A percentile compares a stretch with the other conserved stretches of the same genome.
These are phyloP conservation scores for Penicillium salamii DNA, from an alignment of 495 filamentous ascomycete genomes.

Conservation along the genomic window DNA sequence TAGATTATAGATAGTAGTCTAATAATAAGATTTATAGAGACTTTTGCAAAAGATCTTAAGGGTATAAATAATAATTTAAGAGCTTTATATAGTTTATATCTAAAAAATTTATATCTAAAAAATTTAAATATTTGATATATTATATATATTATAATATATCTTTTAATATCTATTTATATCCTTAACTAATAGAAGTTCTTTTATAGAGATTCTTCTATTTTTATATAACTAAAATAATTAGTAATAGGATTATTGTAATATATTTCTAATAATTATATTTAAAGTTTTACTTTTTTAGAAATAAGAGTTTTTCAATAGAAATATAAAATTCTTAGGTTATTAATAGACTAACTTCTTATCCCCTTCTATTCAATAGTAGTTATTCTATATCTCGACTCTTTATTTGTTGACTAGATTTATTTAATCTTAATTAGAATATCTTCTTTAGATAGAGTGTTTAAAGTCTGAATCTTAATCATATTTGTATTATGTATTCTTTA, in stretches of 20 bases:
- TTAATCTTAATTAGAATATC: no score
- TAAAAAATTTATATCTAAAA: no score
- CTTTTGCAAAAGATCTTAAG: background rate
- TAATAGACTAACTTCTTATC: no score
- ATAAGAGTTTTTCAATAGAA: no score
- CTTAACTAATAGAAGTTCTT: background rate
- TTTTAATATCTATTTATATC: background rate
- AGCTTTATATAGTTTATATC: slow-evolving; percentile 12
- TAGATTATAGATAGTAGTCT: background rate
- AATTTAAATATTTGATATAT: slow-evolving; percentile 13
- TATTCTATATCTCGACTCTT: no score
- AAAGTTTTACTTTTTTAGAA: no score
- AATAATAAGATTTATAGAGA: slow-evolving; percentile 1
- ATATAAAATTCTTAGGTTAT: no score
- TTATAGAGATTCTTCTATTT: background rate
- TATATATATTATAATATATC: slow-evolving; percentile 15
- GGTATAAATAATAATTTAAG: slow-evolving; percentile 9
- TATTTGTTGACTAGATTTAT: no score
- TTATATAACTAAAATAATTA: background rate
- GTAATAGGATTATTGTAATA: slow-evolving; percentile 1
- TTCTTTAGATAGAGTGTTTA: no score
- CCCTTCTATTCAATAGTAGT: no score
- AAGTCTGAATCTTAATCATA: no score
- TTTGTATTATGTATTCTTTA: no score
- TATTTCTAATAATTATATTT: background rate